Conservation (phyloP, 2,329 filamentous ascomycete genomes). For the Sporothrix brasiliensis region DNA sequence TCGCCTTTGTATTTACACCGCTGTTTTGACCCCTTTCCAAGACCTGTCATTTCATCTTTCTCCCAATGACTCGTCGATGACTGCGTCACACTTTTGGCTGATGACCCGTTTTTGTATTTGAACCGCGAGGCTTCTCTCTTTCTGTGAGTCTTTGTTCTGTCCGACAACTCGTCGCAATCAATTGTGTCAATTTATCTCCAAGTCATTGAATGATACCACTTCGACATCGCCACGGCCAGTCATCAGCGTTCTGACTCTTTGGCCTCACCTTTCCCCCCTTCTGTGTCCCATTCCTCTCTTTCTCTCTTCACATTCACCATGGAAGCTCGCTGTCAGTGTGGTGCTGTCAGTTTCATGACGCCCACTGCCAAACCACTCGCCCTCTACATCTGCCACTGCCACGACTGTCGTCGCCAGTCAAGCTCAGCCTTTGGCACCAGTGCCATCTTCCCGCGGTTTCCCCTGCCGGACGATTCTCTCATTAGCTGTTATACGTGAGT, state of each 20-base stretch:
- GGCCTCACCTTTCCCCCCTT: neutral
- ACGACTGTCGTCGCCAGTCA: constrained; percentile 36
- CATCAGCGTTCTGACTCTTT: neutral
- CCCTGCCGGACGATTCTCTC: constrained; percentile 53
- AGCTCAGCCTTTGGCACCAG: constrained; percentile 64
- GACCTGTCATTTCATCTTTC: neutral
- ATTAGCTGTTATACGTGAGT: constrained; percentile 61
- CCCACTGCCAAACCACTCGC: constrained; percentile 35
- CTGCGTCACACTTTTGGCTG: neutral
- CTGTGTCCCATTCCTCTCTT: too few species aligned
- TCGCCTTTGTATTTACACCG: neutral
- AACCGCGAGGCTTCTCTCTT: neutral
- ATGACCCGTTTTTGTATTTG: constrained; percentile 22
- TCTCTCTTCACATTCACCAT: constrained; percentile 27
- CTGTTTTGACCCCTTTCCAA: neutral
- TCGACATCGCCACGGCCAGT: neutral
- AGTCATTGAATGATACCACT: neutral
- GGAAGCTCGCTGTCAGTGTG: constrained; percentile 38
- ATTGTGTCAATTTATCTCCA: neutral
- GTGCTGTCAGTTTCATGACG: constrained; percentile 36
- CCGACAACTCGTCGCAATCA: neutral
- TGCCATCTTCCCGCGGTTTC: constrained; percentile 70
- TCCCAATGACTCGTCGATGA: constrained; percentile 25
- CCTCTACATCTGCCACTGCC: constrained; percentile 39
- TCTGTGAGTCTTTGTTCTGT: neutral